These are phyloP conservation scores for Tricladium varicosporioides DNA, from an alignment of 2,329 filamentous ascomycete genomes.

Conservation along the genomic window DNA sequence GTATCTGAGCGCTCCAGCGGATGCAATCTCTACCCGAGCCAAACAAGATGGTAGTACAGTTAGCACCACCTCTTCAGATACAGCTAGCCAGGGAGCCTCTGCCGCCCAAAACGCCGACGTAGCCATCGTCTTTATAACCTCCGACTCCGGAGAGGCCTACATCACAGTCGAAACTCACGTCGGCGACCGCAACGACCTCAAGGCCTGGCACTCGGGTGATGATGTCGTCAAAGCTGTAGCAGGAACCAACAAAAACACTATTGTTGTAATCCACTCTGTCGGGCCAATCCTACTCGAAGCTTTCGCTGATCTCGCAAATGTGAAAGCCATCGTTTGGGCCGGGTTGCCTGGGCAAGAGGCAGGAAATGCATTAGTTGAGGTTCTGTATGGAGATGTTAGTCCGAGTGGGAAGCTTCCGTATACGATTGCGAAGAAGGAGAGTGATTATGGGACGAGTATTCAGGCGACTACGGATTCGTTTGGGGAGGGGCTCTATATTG, in stretches of 20 bases:
- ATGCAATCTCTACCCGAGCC: constrained; percentile 58
- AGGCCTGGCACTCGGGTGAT: constrained; percentile 65
- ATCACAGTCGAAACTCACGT: constrained; percentile 63
- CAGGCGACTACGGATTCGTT: constrained; percentile 32
- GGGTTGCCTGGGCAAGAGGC: constrained; percentile 38
- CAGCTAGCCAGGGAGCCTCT: constrained; percentile 34
- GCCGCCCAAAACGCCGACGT: constrained; percentile 34
- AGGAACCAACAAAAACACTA: constrained; percentile 36
- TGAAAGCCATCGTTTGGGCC: constrained; percentile 61
- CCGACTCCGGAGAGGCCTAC: constrained; percentile 69
- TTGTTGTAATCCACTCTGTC: constrained; percentile 63
- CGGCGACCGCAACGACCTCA: constrained; percentile 65
- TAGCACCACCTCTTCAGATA: constrained; percentile 62
- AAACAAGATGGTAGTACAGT: constrained; percentile 45
- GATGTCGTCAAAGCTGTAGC: constrained; percentile 55
- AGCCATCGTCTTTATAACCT: constrained; percentile 66
- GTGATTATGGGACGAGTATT: constrained; percentile 45
- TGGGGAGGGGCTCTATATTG: constrained; percentile 48
- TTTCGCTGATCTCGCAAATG: constrained; percentile 56
- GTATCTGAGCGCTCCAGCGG: constrained; percentile 70
- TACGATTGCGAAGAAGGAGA: constrained; percentile 59
- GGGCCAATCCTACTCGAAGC: constrained; percentile 58
- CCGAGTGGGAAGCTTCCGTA: constrained; percentile 56
- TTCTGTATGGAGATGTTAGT: constrained; percentile 57
- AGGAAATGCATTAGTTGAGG: constrained; percentile 38